Evolutionary conservation across 192 early-diverging fungal species (phyloP).

Genomic region (Coemansia sp.): DNA sequence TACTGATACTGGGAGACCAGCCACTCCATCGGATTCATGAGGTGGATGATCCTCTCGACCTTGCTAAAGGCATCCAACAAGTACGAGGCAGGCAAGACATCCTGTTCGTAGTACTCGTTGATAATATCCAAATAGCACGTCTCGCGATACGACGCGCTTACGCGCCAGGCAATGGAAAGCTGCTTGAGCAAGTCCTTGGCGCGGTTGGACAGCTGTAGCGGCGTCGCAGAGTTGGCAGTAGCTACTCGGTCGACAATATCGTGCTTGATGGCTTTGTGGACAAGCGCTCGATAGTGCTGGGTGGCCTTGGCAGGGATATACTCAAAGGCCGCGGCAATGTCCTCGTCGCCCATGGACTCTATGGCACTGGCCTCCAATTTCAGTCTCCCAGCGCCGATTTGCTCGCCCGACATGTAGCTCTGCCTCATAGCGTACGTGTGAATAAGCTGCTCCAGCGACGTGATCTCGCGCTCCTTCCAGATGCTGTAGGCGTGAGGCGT

Average conservation of each 20-base stretch:
- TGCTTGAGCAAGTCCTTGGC: conserved; percentile 48
- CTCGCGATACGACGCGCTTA: conserved; percentile 43
- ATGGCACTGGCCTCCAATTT: conserved; percentile 34
- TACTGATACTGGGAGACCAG: conserved; percentile 39
- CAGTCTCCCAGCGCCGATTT: conserved; percentile 29
- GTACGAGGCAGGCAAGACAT: conserved; percentile 34
- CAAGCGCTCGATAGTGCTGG: conserved; percentile 27
- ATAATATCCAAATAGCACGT: conserved; percentile 51
- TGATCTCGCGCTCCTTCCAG: conserved; percentile 55
- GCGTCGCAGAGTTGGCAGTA: conserved; percentile 1
- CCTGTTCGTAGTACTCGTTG: conserved; percentile 31
- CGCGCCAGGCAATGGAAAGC: conserved; percentile 44
- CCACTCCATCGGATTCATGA: conserved; percentile 52
- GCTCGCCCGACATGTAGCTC: conserved; percentile 46
- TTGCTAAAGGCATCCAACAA: conserved; percentile 50
- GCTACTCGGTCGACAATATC: conserved; percentile 27
- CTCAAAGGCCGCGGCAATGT: conserved; percentile 42
- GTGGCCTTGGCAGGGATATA: conserved; percentile 46
- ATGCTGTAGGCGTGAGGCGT: conserved; percentile 33
- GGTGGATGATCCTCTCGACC: conserved; percentile 46
- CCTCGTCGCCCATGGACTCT: conserved; percentile 32
- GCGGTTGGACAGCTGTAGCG: conserved; percentile 32
- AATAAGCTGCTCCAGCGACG: conserved; percentile 50
- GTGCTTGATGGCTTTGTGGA: conserved; percentile 29
- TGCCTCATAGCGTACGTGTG: conserved; percentile 38